Base-by-base conservation (phyloP, 2,329 filamentous ascomycete genomes). In the Epichloe hybrida region DNA sequence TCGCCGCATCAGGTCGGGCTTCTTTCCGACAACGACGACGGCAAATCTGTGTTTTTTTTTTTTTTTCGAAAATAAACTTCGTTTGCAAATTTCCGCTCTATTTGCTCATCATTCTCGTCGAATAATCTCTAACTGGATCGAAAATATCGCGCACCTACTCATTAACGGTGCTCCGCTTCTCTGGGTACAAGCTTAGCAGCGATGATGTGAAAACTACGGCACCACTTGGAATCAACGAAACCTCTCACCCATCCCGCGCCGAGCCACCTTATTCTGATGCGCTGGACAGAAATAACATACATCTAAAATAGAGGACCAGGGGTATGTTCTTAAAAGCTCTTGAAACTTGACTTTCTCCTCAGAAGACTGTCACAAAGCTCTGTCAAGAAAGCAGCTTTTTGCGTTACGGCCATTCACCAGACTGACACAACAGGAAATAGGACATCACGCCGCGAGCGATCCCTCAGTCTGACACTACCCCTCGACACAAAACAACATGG, bases 401-500 rank as follows among this genome's bases (percentile, higher is more conserved):
- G 13, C 23, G 21, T 48, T 45, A 23, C 21, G 45, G 23, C 31
- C 20, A 15, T 43, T 49, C 36, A 20, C 42, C 27, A 36, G 13
- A 31, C 52, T 50, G 23, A 53, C 27, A 44, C 27, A 37, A n/a
- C 13, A n/a, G 45, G 9, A 48, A 20, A 48, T 9, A 42, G 35
- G 40, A 50, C 35, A 48, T 41, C n/a, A 36, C 20, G 36, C 34
- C 47, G 13, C 39, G 27, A 27, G 36, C 43, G 38, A 48, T 27
- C 50, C 40, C 34, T 35, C 43, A 53, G 56, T 56, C 50, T 51
- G n/a, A 17, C 21, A 43, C 40, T 15, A 47, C 55, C 57, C 53
- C 53, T 45, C 50, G 43, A 51, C 52, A 13, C 15, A 35, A 47
- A 50, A 51, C 62, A 72, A 59, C 59, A 91, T 93, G 87, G 87